These are phyloP conservation scores for Gymnopus androsaceus DNA, from an alignment of 1,284 basidiomycete species.

Conservation along the genomic window DNA sequence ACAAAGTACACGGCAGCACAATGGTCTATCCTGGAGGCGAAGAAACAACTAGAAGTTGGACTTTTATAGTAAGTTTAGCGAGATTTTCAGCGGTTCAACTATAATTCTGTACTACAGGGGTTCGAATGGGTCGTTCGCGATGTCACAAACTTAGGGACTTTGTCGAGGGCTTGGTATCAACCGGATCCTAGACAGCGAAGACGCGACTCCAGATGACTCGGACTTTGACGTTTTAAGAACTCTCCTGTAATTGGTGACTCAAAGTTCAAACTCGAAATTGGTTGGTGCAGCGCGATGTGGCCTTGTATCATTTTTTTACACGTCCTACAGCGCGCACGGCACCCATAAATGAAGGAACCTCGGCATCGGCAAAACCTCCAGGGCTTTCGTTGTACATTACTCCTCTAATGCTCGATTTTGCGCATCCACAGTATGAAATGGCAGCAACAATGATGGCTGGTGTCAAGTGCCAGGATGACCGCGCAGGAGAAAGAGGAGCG, in stretches of 20 bases:
- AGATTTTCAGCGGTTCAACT: neutral
- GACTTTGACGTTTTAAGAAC: slow-evolving; percentile 66
- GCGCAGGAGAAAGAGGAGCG: slow-evolving; percentile 60
- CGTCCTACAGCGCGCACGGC: slow-evolving; percentile 30
- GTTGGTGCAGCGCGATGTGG: slow-evolving; percentile 32
- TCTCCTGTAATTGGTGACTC: slow-evolving; percentile 69
- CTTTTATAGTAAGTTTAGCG: slow-evolving; percentile 49
- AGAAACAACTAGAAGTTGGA: slow-evolving; percentile 59
- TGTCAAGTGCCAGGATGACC: slow-evolving; percentile 66
- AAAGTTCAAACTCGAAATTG: slow-evolving; percentile 73
- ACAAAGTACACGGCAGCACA: slow-evolving; percentile 11
- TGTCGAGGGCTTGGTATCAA: slow-evolving; percentile 43
- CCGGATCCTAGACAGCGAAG: slow-evolving; percentile 26
- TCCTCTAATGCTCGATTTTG: slow-evolving; percentile 61
- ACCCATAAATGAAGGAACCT: slow-evolving; percentile 24
- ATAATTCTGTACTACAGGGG: slow-evolving; percentile 41
- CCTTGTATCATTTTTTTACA: neutral
- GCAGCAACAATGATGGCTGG: slow-evolving; percentile 71
- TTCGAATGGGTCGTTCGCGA: slow-evolving; percentile 69
- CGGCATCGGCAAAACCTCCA: slow-evolving; percentile 26
- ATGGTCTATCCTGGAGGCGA: slow-evolving; percentile 33
- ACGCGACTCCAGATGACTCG: neutral
- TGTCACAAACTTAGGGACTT: slow-evolving; percentile 56
- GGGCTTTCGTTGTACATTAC: slow-evolving; percentile 67
- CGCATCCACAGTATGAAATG: slow-evolving; percentile 60